phyloP scores from a whole-genome alignment of 202 grass and related monocot genomes.

The Zoysia matrella region DNA sequence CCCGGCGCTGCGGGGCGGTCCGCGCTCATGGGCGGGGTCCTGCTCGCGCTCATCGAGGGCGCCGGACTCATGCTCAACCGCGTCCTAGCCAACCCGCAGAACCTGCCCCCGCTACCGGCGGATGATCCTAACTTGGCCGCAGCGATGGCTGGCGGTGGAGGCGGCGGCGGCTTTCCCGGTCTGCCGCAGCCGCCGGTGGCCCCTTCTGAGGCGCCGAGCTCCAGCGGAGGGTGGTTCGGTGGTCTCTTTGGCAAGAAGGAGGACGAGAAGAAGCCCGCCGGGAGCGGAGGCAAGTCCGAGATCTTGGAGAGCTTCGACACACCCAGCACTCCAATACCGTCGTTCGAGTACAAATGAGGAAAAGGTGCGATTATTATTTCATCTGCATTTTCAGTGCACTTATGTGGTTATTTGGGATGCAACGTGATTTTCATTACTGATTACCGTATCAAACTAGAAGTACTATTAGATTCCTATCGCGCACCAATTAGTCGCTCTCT shows the following conservation, averaged over 20 bases:
- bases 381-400: neutral
- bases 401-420: neutral
- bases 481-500: neutral
- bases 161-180: conserved; percentile 11
- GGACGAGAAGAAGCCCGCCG: conserved; percentile 48
- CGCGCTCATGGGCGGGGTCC: conserved; percentile 77
- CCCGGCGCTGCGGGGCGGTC: conserved; percentile 58
- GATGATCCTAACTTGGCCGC: conserved; percentile 37
- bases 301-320: conserved; percentile 89
- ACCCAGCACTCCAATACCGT: conserved; percentile 71
- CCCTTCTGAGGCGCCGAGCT: conserved; percentile 20
- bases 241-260: conserved; percentile 67
- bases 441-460: conserved; percentile 21
- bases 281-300: conserved; percentile 61
- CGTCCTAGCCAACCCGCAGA: conserved; percentile 65
- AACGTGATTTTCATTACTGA: neutral
- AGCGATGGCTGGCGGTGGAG: conserved; percentile 24
- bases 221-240: conserved; percentile 57
- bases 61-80: conserved; percentile 80
- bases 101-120: conserved; percentile 35
- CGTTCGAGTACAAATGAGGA: conserved; percentile 84
- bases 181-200: conserved; percentile 34
- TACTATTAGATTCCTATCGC: neutral
- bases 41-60: conserved; percentile 96
- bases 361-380: conserved; percentile 40